Evolutionary conservation across 805 yeast species (phyloP), one percentile per base, ranked within the genome.

Genomic region (Jamesozyma jinghongensis): DNA sequence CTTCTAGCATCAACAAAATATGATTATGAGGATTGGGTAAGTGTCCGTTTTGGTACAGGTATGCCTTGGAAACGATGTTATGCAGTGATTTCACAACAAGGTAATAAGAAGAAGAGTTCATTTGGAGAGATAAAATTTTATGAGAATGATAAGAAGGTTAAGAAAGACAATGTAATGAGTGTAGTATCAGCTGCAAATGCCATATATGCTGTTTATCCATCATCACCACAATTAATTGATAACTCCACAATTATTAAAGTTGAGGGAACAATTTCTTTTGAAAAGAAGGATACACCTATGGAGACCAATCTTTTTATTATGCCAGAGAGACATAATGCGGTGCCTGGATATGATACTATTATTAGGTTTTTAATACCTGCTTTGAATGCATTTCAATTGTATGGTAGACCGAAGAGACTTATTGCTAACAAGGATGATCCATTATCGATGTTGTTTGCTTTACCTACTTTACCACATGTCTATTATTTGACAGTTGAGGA

Each of bases 61-160:
- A 85, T 86, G 94, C 95, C 97, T 1, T 92, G 97, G 97, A 84
- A 81, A 56, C 73, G 94, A 44, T 90, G 96, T 56, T 92, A 75
- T 67, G 90, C 95, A 3, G 95, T 88, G 10, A 74, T 90, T 42
- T 84, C 83, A 50, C 88, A 88, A 49, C 66, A 87, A 52, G 48
- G 67, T 30, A 56, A 71, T 53, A 78, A 61, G 48, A 59, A 62
- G 44, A 61, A 62, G 36, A 52, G 57, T 32, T 44, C 47, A 5
- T 68, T 74, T 12, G 96, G 96, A 25, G 71, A 78, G 50, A 76
- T 86, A 19, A 67, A 75, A n/a, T 82, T 92, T 50, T 92, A 74
- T 63, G 94, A 86, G 60, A 79, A 73, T 53, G 94, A 86, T 41
- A 84, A 82, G 56, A 77, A 77, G 50, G 66, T 65, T 29, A 81